A percentile compares a stretch with the other conserved stretches of the same genome.
phyloP scores from a whole-genome alignment of 1,284 basidiomycete species.

The Tausonia pullulans region DNA sequence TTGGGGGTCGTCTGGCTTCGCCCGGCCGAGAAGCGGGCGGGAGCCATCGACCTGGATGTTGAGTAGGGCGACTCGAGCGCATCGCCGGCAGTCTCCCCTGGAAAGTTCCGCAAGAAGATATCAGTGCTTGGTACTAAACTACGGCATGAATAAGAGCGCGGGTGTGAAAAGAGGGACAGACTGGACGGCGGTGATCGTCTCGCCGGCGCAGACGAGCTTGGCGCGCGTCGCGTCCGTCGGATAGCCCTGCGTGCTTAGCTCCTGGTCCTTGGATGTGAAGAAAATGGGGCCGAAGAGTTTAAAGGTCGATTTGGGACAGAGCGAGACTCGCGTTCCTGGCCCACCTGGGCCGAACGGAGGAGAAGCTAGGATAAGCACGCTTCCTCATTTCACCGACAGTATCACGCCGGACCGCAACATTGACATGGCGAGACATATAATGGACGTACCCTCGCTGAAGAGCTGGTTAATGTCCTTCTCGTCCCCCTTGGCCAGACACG shows the following conservation, averaged over 20 bases:
- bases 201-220: conserved; percentile 30
- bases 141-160: background rate
- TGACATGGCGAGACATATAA: background rate
- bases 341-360: conserved; percentile 22
- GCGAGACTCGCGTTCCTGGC: conserved; percentile 34
- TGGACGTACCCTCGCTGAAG: conserved; percentile 13
- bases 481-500: conserved; percentile 10
- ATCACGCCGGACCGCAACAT: too few species aligned
- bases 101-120: background rate
- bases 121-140: conserved; percentile 3
- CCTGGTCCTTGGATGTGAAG: conserved; percentile 39
- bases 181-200: conserved; percentile 29
- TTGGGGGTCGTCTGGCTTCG: conserved; percentile 20
- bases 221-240: conserved; percentile 36
- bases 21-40: conserved; percentile 27
- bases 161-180: conserved; percentile 9
- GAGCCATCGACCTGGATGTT: conserved; percentile 35
- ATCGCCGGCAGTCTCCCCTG: conserved; percentile 35
- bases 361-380: background rate
- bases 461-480: conserved; percentile 12
- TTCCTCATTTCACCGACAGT: too few species aligned
- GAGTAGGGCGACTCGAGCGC: conserved; percentile 30
- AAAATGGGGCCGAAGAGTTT: conserved; percentile 34
- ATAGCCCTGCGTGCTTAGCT: conserved; percentile 38
- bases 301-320: conserved; percentile 38